phyloP scores from a whole-genome alignment of 768 basidiomycete genomes.

The Leccinum subgranulosum region DNA sequence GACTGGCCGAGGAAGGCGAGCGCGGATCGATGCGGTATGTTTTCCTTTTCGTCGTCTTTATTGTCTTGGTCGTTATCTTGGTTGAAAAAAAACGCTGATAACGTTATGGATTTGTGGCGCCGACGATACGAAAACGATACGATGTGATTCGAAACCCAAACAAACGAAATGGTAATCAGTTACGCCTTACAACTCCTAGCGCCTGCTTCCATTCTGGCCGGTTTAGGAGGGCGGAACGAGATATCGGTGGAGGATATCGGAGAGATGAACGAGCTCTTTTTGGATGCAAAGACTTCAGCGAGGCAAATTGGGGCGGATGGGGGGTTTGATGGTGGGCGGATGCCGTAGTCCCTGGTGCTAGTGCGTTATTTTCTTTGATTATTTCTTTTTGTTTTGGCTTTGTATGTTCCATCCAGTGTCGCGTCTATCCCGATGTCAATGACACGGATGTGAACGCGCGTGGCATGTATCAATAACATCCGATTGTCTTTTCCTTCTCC shows the following conservation, averaged over 20 bases:
- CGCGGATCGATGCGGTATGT: constrained; percentile 74
- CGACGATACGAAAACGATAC: background rate
- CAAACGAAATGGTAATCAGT: constrained; percentile 38
- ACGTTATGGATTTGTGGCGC: constrained; percentile 8
- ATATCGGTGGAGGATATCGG: constrained; percentile 86
- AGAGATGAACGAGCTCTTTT: constrained; percentile 93
- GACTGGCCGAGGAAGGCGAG: constrained; percentile 78
- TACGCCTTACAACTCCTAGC: constrained; percentile 90
- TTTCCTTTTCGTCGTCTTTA: constrained; percentile 1
- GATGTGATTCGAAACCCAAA: background rate
- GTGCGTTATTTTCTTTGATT: constrained; percentile 2
- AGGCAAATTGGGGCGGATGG: constrained; percentile 44
- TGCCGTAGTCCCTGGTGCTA: constrained; percentile 23
- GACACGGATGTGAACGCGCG: background rate
- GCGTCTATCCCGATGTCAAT: background rate
- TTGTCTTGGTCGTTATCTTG: background rate
- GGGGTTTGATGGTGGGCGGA: constrained; percentile 32
- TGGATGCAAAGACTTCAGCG: constrained; percentile 88
- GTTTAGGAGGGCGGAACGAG: constrained; percentile 70
- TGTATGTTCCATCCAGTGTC: background rate
- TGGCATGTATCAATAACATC: background rate
- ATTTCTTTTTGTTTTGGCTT: background rate
- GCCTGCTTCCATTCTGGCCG: constrained; percentile 85
- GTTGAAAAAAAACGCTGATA: background rate
- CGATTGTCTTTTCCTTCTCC: background rate